Percentiles rank a stretch among this genome's conserved stretches.
Conservation (phyloP, 805 yeast genomes). For the Candida ipomoeae region DNA sequence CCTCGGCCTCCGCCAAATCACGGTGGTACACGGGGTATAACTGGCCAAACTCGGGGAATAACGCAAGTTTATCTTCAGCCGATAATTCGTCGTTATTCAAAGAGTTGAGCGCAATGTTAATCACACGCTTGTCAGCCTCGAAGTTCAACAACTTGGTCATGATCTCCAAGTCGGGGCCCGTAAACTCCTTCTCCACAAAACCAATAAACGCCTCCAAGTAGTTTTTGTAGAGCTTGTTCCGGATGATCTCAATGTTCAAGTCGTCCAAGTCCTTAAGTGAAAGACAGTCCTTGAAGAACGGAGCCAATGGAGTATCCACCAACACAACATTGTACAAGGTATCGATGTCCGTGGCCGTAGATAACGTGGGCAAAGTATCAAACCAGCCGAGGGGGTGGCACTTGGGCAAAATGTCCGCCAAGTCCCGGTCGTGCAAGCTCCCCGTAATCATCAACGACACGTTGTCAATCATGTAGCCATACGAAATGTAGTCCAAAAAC, state of each 20-base stretch:
- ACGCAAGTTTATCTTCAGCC: slow-evolving; percentile 61
- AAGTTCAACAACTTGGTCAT: slow-evolving; percentile 76
- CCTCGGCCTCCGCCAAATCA: slow-evolving; percentile 72
- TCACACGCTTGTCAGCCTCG: slow-evolving; percentile 93
- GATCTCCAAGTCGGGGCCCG: slow-evolving; percentile 73
- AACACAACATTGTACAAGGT: slow-evolving; percentile 89
- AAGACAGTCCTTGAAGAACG: slow-evolving; percentile 87
- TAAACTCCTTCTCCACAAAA: slow-evolving; percentile 59
- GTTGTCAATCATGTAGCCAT: slow-evolving; percentile 98
- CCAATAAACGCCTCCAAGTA: slow-evolving; percentile 81
- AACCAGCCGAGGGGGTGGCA: slow-evolving; percentile 99
- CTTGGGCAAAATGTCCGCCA: slow-evolving; percentile 78
- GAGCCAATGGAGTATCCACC: slow-evolving; percentile 96
- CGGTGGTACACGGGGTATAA: slow-evolving; percentile 67
- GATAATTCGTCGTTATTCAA: slow-evolving; percentile 72
- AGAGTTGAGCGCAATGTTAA: slow-evolving; percentile 88
- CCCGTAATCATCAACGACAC: slow-evolving; percentile 96
- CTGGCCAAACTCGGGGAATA: slow-evolving; percentile 81
- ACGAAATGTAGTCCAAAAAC: slow-evolving; percentile 88
- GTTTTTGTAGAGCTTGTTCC: slow-evolving; percentile 89
- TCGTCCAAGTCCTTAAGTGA: slow-evolving; percentile 89
- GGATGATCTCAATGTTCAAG: slow-evolving; percentile 87
- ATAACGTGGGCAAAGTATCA: slow-evolving; percentile 91
- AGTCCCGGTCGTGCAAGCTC: slow-evolving; percentile 91
- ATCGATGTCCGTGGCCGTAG: slow-evolving; percentile 92